Base-by-base conservation (phyloP, 108 stramenopile species). In the Cyclotella cryptica region DNA sequence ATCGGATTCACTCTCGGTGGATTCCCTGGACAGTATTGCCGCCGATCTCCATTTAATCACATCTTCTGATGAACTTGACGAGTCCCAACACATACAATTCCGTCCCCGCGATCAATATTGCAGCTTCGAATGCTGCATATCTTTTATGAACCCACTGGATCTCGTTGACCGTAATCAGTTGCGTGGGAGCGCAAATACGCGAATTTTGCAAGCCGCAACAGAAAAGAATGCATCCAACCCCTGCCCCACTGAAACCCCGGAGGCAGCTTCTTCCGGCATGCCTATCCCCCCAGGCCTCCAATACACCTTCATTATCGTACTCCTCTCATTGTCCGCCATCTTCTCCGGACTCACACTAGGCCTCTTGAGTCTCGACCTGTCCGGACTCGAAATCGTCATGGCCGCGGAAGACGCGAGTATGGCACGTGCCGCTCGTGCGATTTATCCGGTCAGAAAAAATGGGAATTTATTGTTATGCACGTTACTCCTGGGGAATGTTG, bases 401-500 rank as follows among this genome's bases (percentile, higher is more conserved):
- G 85, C 80, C 10, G 91, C 71, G 3, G 93, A 92, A 62, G 89
- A 93, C 72, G 78, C 85, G 13, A 44, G 47, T 10, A 69, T 81
- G 46, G 89, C 88, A 0, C 71, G 70, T 41, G 81, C 85, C 26
- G 96, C 96, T n/a, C 82, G 75, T 59, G 78, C 78, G 22, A 96
- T 94, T 67, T 93, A 88, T 76, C 98, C 98, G 12, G 67, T 99
- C 15, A 92, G 99, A 15, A 72, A 86, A 66, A 79, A 96, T 73
- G 99, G 99, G 42, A 99, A 99, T 83, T 87, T 97, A 9, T 84
- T 99, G 55, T 90, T 99, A 54, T 98, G 98, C 81, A 98, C 99
- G 7, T 88, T 99, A 43, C 84, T 99, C 14, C 77, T 99, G 21
- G 99, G 99, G 47, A 99, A 99, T 77, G 98, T 98, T 5, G 95